Conservation (phyloP, 768 basidiomycete species). For the Pleurotus salmoneostramineus region DNA sequence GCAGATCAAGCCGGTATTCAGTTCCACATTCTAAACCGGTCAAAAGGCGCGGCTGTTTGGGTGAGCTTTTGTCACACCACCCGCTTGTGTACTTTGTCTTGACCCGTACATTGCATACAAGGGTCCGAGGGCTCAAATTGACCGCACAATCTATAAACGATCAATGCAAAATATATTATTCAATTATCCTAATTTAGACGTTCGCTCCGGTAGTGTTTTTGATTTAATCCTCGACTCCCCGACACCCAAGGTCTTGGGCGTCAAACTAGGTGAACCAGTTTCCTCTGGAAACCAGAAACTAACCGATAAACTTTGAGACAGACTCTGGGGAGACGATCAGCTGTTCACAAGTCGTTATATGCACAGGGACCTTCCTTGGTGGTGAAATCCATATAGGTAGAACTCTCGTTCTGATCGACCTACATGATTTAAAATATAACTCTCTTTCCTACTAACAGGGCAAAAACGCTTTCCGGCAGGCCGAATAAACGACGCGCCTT, state of each 20-base stretch:
- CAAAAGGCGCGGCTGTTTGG: constrained; percentile 89
- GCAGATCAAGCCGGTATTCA: constrained; percentile 86
- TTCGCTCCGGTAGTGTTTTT: constrained; percentile 72
- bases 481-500: constrained; percentile 67
- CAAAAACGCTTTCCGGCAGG: constrained; percentile 77
- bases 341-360: constrained; percentile 82
- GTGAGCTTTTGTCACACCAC: constrained; percentile 34
- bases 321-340: constrained; percentile 71
- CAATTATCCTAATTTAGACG: constrained; percentile 64
- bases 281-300: neutral
- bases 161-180: constrained; percentile 73
- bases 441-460: constrained; percentile 26
- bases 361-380: constrained; percentile 88
- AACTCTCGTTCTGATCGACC: neutral
- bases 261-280: constrained; percentile 52
- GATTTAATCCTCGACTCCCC: constrained; percentile 65
- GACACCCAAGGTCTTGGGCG: constrained; percentile 60
- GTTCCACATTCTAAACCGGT: constrained; percentile 81
- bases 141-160: constrained; percentile 76
- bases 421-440: neutral
- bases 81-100: neutral
- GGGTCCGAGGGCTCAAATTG: constrained; percentile 90
- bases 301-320: constrained; percentile 20
- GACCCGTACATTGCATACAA: constrained; percentile 21
- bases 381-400: constrained; percentile 89